Evolutionary conservation across 176 grass and related monocot genomes (phyloP).

Genomic region (Leersia perrieri): DNA sequence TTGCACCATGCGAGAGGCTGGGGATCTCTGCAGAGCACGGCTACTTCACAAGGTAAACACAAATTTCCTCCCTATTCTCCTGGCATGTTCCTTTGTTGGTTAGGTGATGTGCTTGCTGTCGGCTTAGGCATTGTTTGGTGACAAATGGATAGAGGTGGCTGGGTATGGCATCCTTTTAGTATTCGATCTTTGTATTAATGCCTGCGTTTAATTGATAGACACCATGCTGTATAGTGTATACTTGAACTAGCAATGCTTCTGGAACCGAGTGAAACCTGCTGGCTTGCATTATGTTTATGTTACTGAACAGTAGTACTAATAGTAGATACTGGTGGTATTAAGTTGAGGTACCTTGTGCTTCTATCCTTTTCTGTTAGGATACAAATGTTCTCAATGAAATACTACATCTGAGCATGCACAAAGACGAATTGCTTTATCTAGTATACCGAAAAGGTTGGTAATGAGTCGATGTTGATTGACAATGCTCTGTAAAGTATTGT

Average conservation of each 20-base stretch:
- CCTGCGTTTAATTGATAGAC: conserved; percentile 1
- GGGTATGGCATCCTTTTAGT: not conserved
- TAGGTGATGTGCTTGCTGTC: not conserved
- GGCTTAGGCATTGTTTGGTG: conserved; percentile 4
- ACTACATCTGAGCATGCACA: not conserved
- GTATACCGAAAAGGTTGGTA: conserved; percentile 15
- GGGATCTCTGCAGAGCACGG: conserved; percentile 70
- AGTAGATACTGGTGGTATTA: conserved; percentile 3
- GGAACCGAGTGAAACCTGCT: not conserved
- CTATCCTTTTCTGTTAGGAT: not conserved
- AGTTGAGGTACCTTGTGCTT: not conserved
- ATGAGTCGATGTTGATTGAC: conserved; percentile 1
- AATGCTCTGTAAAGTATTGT: not conserved
- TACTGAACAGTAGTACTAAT: not conserved
- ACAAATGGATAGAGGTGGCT: not conserved
- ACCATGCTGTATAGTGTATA: not conserved
- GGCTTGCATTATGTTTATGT: not conserved
- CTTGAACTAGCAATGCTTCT: not conserved
- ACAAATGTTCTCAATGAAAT: conserved; percentile 12
- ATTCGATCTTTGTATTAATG: not conserved
- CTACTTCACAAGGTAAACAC: conserved; percentile 65
- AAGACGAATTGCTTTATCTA: conserved; percentile 12
- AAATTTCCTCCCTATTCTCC: not conserved
- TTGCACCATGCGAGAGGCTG: conserved; percentile 50
- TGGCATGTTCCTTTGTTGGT: not conserved